Evolutionary conservation across 2,329 filamentous ascomycete species (phyloP).

Genomic region (Sphaerulina musiva): DNA sequence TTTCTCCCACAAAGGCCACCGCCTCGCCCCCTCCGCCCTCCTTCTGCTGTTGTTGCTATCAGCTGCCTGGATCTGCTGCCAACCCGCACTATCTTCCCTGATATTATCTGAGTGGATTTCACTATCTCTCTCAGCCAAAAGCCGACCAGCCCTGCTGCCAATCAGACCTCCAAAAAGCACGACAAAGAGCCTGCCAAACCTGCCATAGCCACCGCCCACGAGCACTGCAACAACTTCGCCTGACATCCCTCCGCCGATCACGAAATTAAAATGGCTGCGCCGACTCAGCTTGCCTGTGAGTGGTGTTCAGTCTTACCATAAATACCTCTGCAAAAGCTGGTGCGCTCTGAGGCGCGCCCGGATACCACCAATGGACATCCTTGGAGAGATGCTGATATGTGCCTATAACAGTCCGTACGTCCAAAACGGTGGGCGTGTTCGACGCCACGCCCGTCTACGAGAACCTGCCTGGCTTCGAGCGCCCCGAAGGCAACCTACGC

Average conservation of each 20-base stretch:
- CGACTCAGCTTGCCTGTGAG: constrained; percentile 49
- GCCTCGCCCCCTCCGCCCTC: neutral
- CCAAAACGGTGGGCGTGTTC: constrained; percentile 91
- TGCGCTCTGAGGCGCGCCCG: too few relatives aligned
- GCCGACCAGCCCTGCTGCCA: constrained; percentile 22
- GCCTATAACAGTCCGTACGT: constrained; percentile 63
- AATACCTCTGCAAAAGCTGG: too few relatives aligned
- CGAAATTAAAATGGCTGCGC: neutral
- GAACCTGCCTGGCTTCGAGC: constrained; percentile 69
- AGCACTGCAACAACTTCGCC: neutral
- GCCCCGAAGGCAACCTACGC: constrained; percentile 87
- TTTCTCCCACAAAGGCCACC: too few relatives aligned
- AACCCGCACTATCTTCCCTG: constrained; percentile 2
- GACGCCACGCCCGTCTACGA: constrained; percentile 87
- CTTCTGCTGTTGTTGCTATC: constrained; percentile 7
- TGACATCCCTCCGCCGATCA: neutral
- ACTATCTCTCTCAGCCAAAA: constrained; percentile 31
- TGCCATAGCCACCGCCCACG: constrained; percentile 4
- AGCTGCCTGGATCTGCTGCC: constrained; percentile 7
- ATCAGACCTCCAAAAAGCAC: constrained; percentile 11
- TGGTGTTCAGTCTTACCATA: too few relatives aligned
- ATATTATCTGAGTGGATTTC: constrained; percentile 31
- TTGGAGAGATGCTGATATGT: constrained; percentile 9
- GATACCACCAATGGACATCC: neutral
- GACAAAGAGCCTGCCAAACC: constrained; percentile 16